Base-by-base conservation (phyloP, 2,329 filamentous ascomycete species). In the Fusarium papillatum region DNA sequence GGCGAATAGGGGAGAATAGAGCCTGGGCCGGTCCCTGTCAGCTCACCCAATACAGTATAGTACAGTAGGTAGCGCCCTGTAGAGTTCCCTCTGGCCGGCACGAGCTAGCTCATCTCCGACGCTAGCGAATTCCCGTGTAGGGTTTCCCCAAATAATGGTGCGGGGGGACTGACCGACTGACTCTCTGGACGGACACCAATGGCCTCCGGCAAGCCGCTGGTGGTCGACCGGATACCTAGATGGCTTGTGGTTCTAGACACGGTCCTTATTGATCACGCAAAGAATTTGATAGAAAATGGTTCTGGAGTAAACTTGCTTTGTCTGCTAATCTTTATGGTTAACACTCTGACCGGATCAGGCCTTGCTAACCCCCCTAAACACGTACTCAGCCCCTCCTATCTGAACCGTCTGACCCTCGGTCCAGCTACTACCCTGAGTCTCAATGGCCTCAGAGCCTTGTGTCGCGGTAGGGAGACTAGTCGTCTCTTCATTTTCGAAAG, bases 121-220 rank as follows among this genome's bases (percentile, higher is more conserved):
- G 55, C 65, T 61, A 67, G 65, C 65, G 22, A 31, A 53, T 67
- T 26, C 48, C 65, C 65, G 65, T 31, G 64, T 46, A 48, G 19
- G 14, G 50, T 6, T 43, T 57, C 41, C 48, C 34, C 11, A 43
- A 39, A 29, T 60, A 14, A 48, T 26, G 22, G 46, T 26, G 46
- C 46, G 46, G 46, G 46, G 46, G 46, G 46, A 48, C 46, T 48
- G 43, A 24, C 22, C 13, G 22, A 48, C 46, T 48, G 34, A 34
- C 14, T 48, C 46, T 41, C 13, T 36, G 34, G 34, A 36, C 34
- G 17, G 55, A 19, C 50, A n/a, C 64, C 38, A 22, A 19, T 7
- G 29, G 26, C 31, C 29, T 9, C 43, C 13, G 13, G 43, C 43
- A 24, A 48, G 43, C 22, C 22, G 4, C 7, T 26, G 46, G 14